Evolutionary conservation across 768 basidiomycete genomes (phyloP).

Genomic region (Hortiboletus flavorubellus): DNA sequence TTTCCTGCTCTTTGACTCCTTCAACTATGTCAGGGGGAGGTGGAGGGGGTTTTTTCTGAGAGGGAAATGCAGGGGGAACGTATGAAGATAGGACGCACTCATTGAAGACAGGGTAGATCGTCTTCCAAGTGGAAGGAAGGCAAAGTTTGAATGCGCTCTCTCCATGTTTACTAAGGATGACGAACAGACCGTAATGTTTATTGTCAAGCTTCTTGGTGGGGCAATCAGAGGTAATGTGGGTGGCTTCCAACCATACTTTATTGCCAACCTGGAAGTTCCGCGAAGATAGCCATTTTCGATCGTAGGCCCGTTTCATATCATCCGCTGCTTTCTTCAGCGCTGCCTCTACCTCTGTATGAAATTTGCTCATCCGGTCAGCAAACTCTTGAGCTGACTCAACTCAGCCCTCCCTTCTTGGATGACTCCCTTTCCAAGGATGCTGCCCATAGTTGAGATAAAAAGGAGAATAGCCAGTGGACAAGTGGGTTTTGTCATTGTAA

Average conservation of each 20-base stretch:
- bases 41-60: neutral
- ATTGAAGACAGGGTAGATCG: constrained; percentile 23
- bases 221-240: constrained; percentile 20
- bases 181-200: constrained; percentile 23
- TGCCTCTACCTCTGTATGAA: neutral
- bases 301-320: constrained; percentile 25
- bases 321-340: constrained; percentile 21
- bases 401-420: neutral
- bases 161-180: constrained; percentile 21
- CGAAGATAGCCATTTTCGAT: neutral
- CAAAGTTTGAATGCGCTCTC: constrained; percentile 19
- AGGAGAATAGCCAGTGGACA: constrained; percentile 29
- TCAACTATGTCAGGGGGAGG: neutral
- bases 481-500: constrained; percentile 33
- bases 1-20: neutral
- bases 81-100: no score
- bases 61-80: neutral
- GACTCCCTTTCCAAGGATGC: constrained; percentile 13
- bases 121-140: constrained; percentile 12
- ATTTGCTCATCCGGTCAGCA: neutral
- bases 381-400: constrained; percentile 14
- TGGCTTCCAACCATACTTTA: constrained; percentile 27
- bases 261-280: constrained; percentile 16
- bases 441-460: constrained; percentile 9
- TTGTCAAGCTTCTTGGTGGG: constrained; percentile 21